Percentiles rank a stretch among this genome's conserved stretches.
These are phyloP conservation scores for Rhynchosporium graminicola DNA, from an alignment of 2,329 filamentous ascomycete species.

Conservation along the genomic window DNA sequence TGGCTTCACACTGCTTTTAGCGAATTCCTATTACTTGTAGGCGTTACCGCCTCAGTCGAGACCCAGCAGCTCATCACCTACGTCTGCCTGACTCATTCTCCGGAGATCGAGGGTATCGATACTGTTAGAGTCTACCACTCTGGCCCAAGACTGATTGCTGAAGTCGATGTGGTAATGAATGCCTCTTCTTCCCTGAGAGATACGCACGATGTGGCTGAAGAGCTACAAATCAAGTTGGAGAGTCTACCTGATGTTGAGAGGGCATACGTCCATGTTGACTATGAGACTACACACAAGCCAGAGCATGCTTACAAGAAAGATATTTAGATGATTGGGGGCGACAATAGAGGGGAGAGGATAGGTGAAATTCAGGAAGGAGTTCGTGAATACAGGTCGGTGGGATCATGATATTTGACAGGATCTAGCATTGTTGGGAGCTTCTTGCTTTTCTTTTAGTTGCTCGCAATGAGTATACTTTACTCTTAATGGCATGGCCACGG, in stretches of 20 bases:
- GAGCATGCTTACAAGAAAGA: conserved; percentile 72
- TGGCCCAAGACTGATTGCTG: conserved; percentile 84
- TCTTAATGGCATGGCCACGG: background rate
- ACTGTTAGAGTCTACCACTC: conserved; percentile 94
- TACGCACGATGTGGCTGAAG: conserved; percentile 92
- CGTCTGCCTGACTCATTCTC: conserved; percentile 89
- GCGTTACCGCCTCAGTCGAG: conserved; percentile 80
- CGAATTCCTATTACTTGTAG: conserved; percentile 90
- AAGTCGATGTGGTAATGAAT: conserved; percentile 96
- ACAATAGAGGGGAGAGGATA: background rate
- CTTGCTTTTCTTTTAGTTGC: background rate
- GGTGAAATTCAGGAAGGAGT: background rate
- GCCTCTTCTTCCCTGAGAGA: conserved; percentile 68
- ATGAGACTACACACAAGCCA: conserved; percentile 92
- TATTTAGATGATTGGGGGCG: conserved; percentile 42
- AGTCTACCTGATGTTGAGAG: conserved; percentile 88
- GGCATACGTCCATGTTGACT: conserved; percentile 96
- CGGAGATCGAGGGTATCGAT: conserved; percentile 80
- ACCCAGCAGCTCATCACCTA: conserved; percentile 95
- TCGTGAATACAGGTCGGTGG: background rate
- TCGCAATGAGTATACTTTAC: background rate
- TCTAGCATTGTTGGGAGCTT: background rate
- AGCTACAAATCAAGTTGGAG: conserved; percentile 91
- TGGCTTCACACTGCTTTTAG: conserved; percentile 85
- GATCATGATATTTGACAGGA: background rate